A percentile compares a stretch with the other conserved stretches of the same genome.
These are phyloP conservation scores for Pyronema domesticum DNA, from an alignment of 495 filamentous ascomycete genomes.

Conservation along the genomic window DNA sequence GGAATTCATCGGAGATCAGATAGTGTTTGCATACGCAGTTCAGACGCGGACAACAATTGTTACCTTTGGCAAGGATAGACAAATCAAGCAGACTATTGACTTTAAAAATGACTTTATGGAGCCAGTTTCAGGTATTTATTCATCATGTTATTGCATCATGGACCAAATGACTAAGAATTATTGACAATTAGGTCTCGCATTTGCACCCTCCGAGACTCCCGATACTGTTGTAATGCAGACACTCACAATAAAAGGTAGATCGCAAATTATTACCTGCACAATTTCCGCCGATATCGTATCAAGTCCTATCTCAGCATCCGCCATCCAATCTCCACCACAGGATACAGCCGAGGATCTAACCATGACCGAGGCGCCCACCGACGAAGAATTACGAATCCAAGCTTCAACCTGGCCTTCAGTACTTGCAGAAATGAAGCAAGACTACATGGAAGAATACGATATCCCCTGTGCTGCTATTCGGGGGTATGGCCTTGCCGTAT, in stretches of 20 bases:
- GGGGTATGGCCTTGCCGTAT: constrained; percentile 20
- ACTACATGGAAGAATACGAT: constrained; percentile 23
- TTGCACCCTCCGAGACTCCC: constrained; percentile 18
- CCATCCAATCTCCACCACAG: not conserved
- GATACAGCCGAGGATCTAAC: not conserved
- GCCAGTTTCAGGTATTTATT: constrained; percentile 15
- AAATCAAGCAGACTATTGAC: constrained; percentile 16
- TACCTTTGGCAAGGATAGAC: constrained; percentile 18
- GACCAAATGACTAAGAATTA: not conserved
- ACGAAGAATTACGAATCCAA: constrained; percentile 17
- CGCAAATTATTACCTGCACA: constrained; percentile 2
- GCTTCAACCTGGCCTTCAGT: constrained; percentile 16
- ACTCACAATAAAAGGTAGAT: constrained; percentile 1
- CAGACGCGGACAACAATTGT: constrained; percentile 18
- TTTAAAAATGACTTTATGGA: constrained; percentile 24
- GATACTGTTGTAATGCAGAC: constrained; percentile 1
- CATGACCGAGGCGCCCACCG: not conserved
- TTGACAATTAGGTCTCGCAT: constrained; percentile 13
- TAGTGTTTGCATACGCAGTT: constrained; percentile 22
- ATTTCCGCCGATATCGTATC: not conserved
- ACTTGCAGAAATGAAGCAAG: constrained; percentile 21
- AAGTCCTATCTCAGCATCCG: not conserved
- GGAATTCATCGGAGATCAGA: constrained; percentile 9
- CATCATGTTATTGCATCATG: not conserved
- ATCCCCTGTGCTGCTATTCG: constrained; percentile 19